Conservation (phyloP, 2,329 filamentous ascomycete genomes). For the Volutella citrinella region DNA sequence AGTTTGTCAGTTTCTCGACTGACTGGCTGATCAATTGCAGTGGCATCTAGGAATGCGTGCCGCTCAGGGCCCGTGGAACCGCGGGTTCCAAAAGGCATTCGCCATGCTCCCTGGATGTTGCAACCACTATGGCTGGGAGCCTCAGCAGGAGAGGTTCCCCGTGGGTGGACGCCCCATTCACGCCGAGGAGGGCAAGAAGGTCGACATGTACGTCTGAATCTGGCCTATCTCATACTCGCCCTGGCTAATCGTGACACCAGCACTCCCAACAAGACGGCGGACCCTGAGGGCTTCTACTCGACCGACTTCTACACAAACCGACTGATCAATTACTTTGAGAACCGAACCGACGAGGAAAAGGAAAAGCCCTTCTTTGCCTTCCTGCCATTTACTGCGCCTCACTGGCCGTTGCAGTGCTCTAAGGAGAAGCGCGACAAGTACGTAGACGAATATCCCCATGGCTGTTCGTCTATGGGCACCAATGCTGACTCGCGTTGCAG, state of each 20-base stretch:
- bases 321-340: constrained; percentile 37
- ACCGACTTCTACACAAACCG: constrained; percentile 40
- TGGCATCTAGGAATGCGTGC: constrained; percentile 6
- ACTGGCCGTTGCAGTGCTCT: constrained; percentile 61
- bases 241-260: not conserved
- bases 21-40: too few relatives aligned
- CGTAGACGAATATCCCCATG: too few relatives aligned
- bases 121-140: constrained; percentile 39
- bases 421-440: constrained; percentile 48
- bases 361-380: constrained; percentile 22
- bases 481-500: too few relatives aligned
- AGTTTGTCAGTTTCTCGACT: too few relatives aligned
- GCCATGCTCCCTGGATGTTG: constrained; percentile 58
- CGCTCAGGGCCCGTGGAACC: constrained; percentile 6
- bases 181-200: constrained; percentile 4
- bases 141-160: constrained; percentile 7
- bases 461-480: too few relatives aligned
- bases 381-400: constrained; percentile 52
- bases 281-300: constrained; percentile 43
- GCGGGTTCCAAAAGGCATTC: constrained; percentile 56
- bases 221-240: not conserved
- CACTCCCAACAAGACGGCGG: constrained; percentile 24
- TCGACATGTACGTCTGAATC: constrained; percentile 5
- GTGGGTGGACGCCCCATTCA: constrained; percentile 4
- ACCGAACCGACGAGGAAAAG: constrained; percentile 21